Conservation (phyloP, 1,284 basidiomycete genomes). For the Cryptococcus sp. region DNA sequence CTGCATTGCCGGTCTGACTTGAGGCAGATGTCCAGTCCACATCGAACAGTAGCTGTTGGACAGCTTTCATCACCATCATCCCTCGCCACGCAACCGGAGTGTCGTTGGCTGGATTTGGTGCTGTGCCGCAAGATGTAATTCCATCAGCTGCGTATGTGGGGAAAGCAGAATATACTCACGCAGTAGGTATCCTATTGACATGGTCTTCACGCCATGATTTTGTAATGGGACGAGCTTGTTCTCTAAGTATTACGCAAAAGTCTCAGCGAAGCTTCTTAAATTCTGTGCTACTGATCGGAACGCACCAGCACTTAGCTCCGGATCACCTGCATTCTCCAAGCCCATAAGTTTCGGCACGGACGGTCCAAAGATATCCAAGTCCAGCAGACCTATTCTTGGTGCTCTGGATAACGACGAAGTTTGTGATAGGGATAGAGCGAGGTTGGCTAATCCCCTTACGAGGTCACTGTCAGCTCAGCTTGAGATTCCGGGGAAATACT, state of each 20-base stretch:
- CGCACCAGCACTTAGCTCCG: conserved; percentile 71
- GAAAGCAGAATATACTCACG: conserved; percentile 39
- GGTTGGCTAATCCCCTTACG: conserved; percentile 63
- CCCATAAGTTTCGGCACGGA: conserved; percentile 96
- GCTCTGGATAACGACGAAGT: conserved; percentile 51
- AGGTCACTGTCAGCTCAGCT: too few species aligned
- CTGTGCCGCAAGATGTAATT: conserved; percentile 16
- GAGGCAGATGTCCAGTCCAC: conserved; percentile 75
- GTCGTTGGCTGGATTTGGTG: conserved; percentile 59
- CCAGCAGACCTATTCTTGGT: conserved; percentile 78
- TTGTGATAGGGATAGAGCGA: conserved; percentile 59
- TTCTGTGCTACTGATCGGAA: conserved; percentile 4
- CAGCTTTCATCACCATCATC: conserved; percentile 98
- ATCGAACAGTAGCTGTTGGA: conserved; percentile 94
- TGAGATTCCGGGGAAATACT: neutral
- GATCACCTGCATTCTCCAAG: conserved; percentile 76
- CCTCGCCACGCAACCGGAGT: conserved; percentile 92
- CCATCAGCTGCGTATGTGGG: neutral
- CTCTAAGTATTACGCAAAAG: conserved; percentile 52
- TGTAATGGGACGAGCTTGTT: conserved; percentile 79
- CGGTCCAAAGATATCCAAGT: conserved; percentile 95
- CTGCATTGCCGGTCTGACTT: conserved; percentile 31
- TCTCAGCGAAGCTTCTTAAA: neutral
- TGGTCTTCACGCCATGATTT: conserved; percentile 89
- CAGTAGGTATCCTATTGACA: conserved; percentile 89